A percentile compares a stretch with the other conserved stretches of the same genome.
Evolutionary conservation across 2,329 filamentous ascomycete genomes (phyloP).

Genomic region (Cladosporium cucumerinum): DNA sequence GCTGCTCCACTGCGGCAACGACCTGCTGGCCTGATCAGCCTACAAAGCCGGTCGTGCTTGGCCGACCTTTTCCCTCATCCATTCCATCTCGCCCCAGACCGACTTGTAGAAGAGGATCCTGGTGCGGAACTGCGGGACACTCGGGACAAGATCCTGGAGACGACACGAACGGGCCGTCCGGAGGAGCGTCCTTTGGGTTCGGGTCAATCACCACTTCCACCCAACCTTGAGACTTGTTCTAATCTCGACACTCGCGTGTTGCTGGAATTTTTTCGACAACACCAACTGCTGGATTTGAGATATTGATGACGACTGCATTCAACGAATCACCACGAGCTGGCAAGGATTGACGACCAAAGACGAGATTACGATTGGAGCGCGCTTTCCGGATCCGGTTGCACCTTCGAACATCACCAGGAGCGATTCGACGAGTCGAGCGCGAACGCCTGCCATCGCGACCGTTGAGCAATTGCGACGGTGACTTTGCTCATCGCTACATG

Average conservation of each 20-base stretch:
- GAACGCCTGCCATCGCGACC: background rate
- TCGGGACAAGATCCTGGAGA: conserved; percentile 10
- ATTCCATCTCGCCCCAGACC: background rate
- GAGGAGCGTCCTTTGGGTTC: conserved; percentile 7
- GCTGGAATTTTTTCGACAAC: background rate
- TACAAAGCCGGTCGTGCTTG: background rate
- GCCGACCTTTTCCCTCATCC: background rate
- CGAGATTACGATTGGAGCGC: background rate
- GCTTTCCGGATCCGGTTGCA: background rate
- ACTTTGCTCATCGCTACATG: conserved; percentile 8
- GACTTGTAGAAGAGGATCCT: background rate
- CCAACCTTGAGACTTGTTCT: background rate
- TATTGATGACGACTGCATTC: conserved; percentile 1
- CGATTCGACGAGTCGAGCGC: background rate
- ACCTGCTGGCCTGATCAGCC: conserved; percentile 5
- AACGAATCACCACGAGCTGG: background rate
- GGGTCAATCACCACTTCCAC: conserved; percentile 6
- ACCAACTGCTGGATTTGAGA: background rate
- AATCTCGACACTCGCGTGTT: background rate
- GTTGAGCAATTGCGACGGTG: conserved; percentile 11
- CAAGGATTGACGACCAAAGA: background rate
- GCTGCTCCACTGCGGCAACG: conserved; percentile 15
- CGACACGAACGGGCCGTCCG: conserved; percentile 13
- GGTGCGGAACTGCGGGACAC: conserved; percentile 11
- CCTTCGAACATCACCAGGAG: background rate